phyloP scores from a whole-genome alignment of 2,329 filamentous ascomycete species.

The Alternaria incomplexa region DNA sequence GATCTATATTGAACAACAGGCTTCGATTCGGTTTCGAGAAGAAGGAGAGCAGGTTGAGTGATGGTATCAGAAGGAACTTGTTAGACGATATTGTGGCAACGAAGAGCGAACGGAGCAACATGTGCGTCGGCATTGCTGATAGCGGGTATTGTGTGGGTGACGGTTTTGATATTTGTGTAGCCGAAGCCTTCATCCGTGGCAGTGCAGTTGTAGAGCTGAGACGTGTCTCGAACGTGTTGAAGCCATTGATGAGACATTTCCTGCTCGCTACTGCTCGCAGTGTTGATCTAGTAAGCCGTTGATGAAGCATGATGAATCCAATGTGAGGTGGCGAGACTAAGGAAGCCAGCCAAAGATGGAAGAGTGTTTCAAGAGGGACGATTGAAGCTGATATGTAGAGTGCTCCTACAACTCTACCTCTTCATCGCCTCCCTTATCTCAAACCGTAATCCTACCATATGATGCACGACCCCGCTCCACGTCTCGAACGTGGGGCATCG shows the following conservation, averaged over 20 bases:
- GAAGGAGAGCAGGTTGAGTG: slow-evolving; percentile 48
- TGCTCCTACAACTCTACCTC: background rate
- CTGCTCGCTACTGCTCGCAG: slow-evolving; percentile 4
- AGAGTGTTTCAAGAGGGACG: background rate
- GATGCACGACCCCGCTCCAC: slow-evolving; percentile 27
- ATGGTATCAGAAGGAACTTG: slow-evolving; percentile 49
- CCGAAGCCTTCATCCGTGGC: slow-evolving; percentile 10
- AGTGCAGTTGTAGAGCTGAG: slow-evolving; percentile 20
- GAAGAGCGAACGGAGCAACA: slow-evolving; percentile 39
- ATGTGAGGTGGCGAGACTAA: background rate
- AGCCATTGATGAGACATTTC: background rate
- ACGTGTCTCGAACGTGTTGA: slow-evolving; percentile 13
- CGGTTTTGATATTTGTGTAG: slow-evolving; percentile 12
- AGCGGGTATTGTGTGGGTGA: slow-evolving; percentile 22
- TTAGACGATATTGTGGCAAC: slow-evolving; percentile 58
- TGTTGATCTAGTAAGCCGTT: background rate
- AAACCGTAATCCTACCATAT: slow-evolving; percentile 14
- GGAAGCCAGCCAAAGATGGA: background rate
- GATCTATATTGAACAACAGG: slow-evolving; percentile 66
- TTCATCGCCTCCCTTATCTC: slow-evolving; percentile 24
- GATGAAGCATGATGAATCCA: slow-evolving; percentile 14
- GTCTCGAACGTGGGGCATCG: slow-evolving; percentile 22
- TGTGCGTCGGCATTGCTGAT: slow-evolving; percentile 34
- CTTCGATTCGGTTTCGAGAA: slow-evolving; percentile 47
- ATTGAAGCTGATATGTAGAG: background rate